Conservation (phyloP, 2,329 filamentous ascomycete species). For the Colletotrichum trifolii region DNA sequence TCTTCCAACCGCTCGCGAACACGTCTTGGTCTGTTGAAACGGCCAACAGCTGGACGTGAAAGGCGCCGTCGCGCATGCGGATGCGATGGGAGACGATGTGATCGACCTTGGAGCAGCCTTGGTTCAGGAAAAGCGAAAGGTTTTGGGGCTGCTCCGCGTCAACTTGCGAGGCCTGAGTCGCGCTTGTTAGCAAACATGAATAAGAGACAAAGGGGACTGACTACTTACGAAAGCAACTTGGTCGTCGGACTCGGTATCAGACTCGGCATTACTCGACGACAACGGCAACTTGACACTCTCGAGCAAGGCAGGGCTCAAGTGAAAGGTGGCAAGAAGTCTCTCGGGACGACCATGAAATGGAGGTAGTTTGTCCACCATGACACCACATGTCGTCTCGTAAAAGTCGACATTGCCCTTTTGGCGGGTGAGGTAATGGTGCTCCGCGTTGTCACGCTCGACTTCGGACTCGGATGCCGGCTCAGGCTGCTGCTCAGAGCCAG, state of each 20-base stretch:
- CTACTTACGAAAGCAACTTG: no score
- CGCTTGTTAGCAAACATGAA: no score
- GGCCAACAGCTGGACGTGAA: background rate
- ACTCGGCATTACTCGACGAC: no score
- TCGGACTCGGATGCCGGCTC: background rate
- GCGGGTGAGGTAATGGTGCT: background rate
- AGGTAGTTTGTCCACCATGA: no score
- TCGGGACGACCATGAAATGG: background rate
- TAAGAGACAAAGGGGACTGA: no score
- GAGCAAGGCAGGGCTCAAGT: background rate
- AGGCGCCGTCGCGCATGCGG: background rate
- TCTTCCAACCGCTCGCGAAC: background rate
- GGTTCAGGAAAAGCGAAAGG: conserved; percentile 1
- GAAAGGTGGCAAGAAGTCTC: background rate
- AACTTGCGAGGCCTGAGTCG: no score
- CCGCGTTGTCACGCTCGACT: no score
- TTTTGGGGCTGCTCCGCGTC: background rate
- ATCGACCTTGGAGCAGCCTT: background rate
- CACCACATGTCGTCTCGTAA: no score
- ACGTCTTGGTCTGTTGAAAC: background rate
- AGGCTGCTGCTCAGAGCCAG: background rate
- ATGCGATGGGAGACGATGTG: conserved; percentile 3
- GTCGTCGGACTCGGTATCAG: no score
- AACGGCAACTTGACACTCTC: no score
- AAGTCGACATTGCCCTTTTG: background rate